Percentiles rank a stretch among this genome's conserved stretches.
phyloP scores from a whole-genome alignment of 306 rosid species.

The apple (Malus domestica) region ASM211411v1 NC_041798.1:37823501-37824000 shows the following conservation, averaged over 20 bases:
- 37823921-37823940: slow-evolving; percentile 44
- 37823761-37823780: slow-evolving; percentile 76
- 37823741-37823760: slow-evolving; percentile 79
- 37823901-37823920: slow-evolving; percentile 64
- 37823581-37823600: slow-evolving; percentile 67
- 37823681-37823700: slow-evolving; percentile 79
- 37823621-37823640: slow-evolving; percentile 64
- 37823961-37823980: slow-evolving; percentile 61
- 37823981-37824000: slow-evolving; percentile 55
- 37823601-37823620: slow-evolving; percentile 67
- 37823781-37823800: slow-evolving; percentile 62
- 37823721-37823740: slow-evolving; percentile 81
- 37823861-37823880: slow-evolving; percentile 61
- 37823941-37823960: slow-evolving; percentile 90
- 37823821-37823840: slow-evolving; percentile 57
- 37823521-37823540: slow-evolving; percentile 54
- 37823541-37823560: slow-evolving; percentile 50
- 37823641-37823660: slow-evolving; percentile 77
- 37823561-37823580: slow-evolving; percentile 77
- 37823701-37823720: slow-evolving; percentile 83
- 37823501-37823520: slow-evolving; percentile 44
- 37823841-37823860: slow-evolving; percentile 60
- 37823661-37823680: slow-evolving; percentile 89
- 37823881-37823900: slow-evolving; percentile 46
- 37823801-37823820: slow-evolving; percentile 66